Evolutionary conservation across 345 rosid species (phyloP).

Genomic region (Corymbia maculata): DNA sequence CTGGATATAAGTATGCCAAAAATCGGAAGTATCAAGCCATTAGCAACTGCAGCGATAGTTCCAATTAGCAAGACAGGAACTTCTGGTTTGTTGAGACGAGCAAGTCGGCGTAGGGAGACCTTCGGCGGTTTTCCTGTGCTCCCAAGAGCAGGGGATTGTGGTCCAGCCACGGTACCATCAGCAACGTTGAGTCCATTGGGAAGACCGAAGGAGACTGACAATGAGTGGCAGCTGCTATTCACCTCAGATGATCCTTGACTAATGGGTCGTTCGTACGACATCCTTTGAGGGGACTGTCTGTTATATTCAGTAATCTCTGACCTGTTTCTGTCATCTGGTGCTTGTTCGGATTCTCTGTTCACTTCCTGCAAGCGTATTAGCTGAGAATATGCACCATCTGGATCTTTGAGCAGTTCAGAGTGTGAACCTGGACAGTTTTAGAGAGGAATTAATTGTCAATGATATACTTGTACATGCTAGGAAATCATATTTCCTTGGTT

Average conservation of each 20-base stretch:
- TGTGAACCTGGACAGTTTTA: constrained; percentile 42
- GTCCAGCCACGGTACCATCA: background rate
- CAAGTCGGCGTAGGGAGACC: constrained; percentile 51
- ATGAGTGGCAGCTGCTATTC: constrained; percentile 42
- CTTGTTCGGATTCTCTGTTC: constrained; percentile 21
- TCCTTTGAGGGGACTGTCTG: constrained; percentile 29
- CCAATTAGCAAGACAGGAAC: constrained; percentile 56
- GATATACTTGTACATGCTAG: background rate
- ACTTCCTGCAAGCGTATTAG: constrained; percentile 68
- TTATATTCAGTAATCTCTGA: constrained; percentile 19
- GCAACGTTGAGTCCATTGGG: constrained; percentile 33
- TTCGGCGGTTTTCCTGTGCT: constrained; percentile 6
- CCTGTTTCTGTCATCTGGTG: constrained; percentile 20
- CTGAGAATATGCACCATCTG: constrained; percentile 73
- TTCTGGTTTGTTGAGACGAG: constrained; percentile 78
- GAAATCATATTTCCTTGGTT: background rate
- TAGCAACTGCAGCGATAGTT: constrained; percentile 33
- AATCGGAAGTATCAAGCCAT: constrained; percentile 53
- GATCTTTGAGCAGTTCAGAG: constrained; percentile 44
- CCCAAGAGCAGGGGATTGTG: background rate
- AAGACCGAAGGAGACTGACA: constrained; percentile 43
- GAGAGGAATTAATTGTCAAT: background rate
- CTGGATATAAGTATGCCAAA: constrained; percentile 44
- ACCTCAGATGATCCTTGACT: constrained; percentile 57
- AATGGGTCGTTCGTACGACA: constrained; percentile 27